Conservation (phyloP, 352 stramenopile species). For the Phytophthora citricola region DNA sequence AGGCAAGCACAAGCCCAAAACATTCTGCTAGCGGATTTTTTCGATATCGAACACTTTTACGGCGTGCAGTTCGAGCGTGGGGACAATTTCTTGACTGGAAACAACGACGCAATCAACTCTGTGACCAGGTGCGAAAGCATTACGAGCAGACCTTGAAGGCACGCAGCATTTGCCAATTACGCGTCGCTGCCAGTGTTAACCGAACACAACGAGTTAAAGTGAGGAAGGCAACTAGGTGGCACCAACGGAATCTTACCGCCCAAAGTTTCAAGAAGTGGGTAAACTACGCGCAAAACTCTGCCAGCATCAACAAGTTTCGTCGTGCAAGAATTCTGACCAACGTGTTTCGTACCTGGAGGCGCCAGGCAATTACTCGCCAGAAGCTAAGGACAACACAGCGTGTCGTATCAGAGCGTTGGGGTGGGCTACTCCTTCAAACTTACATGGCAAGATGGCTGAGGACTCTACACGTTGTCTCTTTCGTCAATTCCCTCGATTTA, state of each 20-base stretch:
- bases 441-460: constrained; percentile 22
- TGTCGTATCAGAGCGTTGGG: constrained; percentile 17
- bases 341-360: constrained; percentile 12
- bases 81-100: constrained; percentile 19
- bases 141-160: constrained; percentile 19
- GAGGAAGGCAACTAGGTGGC: constrained; percentile 12
- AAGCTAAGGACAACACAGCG: constrained; percentile 1
- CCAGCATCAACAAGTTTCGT: constrained; percentile 2
- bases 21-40: constrained; percentile 43
- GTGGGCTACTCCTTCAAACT: constrained; percentile 2
- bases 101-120: constrained; percentile 10
- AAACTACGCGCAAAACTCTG: neutral
- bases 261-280: constrained; percentile 17
- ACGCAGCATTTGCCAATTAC: constrained; percentile 8
- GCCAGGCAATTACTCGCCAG: neutral
- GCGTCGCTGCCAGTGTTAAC: constrained; percentile 1
- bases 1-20: constrained; percentile 12
- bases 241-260: constrained; percentile 16
- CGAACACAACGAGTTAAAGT: constrained; percentile 2
- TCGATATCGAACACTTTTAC: constrained; percentile 22
- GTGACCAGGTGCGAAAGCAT: constrained; percentile 8
- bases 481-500: constrained; percentile 3
- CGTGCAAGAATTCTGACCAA: constrained; percentile 3
- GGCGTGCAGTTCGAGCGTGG: constrained; percentile 10
- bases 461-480: constrained; percentile 8